A percentile compares a stretch with the other conserved stretches of the same genome.
These are phyloP conservation scores for Wickerhamiella infanticola DNA, from an alignment of 1,139 yeast genomes.

Conservation along the genomic window DNA sequence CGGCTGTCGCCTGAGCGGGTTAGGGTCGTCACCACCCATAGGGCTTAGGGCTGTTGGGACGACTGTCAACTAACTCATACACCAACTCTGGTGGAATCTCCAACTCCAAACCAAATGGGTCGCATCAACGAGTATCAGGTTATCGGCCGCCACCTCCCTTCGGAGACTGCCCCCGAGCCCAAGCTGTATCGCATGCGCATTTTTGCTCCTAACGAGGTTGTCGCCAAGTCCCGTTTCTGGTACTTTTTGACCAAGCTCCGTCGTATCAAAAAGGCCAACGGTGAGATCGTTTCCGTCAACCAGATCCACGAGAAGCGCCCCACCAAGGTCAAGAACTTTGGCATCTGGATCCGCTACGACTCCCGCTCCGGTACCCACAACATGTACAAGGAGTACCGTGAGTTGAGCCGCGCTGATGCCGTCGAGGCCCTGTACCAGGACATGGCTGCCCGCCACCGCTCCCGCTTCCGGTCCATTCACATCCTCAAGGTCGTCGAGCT, in stretches of 20 bases:
- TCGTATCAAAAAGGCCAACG: constrained; percentile 99
- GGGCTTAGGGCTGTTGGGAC: neutral
- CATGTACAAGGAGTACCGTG: constrained; percentile 99
- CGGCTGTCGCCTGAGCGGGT: too few species aligned
- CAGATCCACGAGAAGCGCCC: constrained; percentile 89
- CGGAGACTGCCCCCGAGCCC: constrained; percentile 98
- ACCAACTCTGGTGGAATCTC: neutral
- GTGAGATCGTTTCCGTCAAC: constrained; percentile 95
- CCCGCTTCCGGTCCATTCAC: constrained; percentile 99
- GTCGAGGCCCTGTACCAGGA: constrained; percentile 98
- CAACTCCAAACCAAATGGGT: constrained; percentile 20
- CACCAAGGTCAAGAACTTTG: constrained; percentile 98
- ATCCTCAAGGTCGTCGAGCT: constrained; percentile 91
- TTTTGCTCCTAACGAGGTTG: constrained; percentile 97
- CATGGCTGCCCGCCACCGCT: constrained; percentile 99
- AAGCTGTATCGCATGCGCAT: constrained; percentile 99
- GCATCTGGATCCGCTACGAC: constrained; percentile 99
- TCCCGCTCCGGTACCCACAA: constrained; percentile 99
- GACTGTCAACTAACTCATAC: neutral
- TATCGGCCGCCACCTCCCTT: constrained; percentile 99
- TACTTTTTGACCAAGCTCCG: constrained; percentile 98
- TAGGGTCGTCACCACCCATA: too few species aligned
- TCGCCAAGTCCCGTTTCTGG: constrained; percentile 99
- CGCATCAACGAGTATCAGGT: constrained; percentile 99
- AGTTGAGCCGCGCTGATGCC: constrained; percentile 97